phyloP scores from a whole-genome alignment of 1,284 basidiomycete genomes.

The Microbotryum scabiosae region DNA sequence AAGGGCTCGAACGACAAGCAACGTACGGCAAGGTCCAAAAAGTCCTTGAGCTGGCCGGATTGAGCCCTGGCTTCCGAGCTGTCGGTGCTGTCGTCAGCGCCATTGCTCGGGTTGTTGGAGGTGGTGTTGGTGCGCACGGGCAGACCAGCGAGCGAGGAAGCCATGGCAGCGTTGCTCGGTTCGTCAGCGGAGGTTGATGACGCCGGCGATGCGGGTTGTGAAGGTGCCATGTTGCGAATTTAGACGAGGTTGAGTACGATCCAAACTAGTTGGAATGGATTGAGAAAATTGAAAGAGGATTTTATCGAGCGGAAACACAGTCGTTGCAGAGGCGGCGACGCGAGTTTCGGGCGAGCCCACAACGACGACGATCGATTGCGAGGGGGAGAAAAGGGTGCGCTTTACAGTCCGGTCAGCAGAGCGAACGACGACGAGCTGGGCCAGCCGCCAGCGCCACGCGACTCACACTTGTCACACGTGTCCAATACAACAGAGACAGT shows the following conservation, averaged over 20 bases:
- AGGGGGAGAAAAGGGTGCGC: not conserved
- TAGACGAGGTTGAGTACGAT: not conserved
- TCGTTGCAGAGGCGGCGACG: not conserved
- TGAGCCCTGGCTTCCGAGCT: slow-evolving; percentile 8
- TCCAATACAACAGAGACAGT: too few species aligned
- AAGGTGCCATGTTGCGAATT: slow-evolving; percentile 12
- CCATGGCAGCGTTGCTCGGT: slow-evolving; percentile 9
- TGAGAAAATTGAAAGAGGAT: not conserved
- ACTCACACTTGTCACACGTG: too few species aligned
- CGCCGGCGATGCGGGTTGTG: slow-evolving; percentile 12
- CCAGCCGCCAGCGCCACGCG: too few species aligned
- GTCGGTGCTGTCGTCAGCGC: not conserved
- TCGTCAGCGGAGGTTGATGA: slow-evolving; percentile 2
- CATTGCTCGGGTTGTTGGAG: not conserved
- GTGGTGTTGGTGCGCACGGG: slow-evolving; percentile 9
- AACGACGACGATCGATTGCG: not conserved
- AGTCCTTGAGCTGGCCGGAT: slow-evolving; percentile 8
- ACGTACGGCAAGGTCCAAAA: slow-evolving; percentile 15
- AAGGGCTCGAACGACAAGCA: too few species aligned
- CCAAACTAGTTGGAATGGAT: not conserved
- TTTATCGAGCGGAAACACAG: not conserved
- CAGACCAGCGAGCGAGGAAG: slow-evolving; percentile 22
- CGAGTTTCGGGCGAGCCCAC: not conserved
- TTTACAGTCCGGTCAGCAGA: not conserved
- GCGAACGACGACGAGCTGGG: too few species aligned